These are phyloP conservation scores for Luzula sylvatica DNA, from an alignment of 176 grass and related monocot genomes.

Conservation along the genomic window DNA sequence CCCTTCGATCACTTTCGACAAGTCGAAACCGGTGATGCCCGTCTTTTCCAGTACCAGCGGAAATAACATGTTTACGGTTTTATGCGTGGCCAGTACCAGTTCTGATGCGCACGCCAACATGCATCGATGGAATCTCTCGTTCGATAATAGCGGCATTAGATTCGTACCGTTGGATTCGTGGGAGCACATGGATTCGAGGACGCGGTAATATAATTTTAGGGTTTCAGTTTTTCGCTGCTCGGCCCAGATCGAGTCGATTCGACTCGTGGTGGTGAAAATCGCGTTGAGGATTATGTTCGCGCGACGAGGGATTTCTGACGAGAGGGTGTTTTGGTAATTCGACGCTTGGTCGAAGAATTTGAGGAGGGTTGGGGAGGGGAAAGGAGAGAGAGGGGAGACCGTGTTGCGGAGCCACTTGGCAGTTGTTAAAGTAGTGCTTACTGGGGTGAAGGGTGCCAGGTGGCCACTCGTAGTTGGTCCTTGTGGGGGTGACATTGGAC, in stretches of 20 bases:
- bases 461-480: constrained; percentile 37
- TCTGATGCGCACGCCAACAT: constrained; percentile 97
- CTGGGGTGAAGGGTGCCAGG: constrained; percentile 80
- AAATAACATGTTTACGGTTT: constrained; percentile 95
- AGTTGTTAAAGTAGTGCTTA: constrained; percentile 90
- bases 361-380: constrained; percentile 57
- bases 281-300: constrained; percentile 82
- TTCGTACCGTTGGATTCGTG: constrained; percentile 72
- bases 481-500: constrained; percentile 75
- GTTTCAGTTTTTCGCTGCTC: constrained; percentile 96
- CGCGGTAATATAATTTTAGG: constrained; percentile 80
- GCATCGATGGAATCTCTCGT: constrained; percentile 88
- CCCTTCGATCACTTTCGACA: constrained; percentile 96
- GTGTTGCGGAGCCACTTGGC: constrained; percentile 84
- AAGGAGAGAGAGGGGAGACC: constrained; percentile 72
- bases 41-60: constrained; percentile 94
- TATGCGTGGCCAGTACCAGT: constrained; percentile 90
- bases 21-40: constrained; percentile 91
- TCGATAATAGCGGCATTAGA: constrained; percentile 70
- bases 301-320: constrained; percentile 44
- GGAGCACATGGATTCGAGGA: constrained; percentile 83
- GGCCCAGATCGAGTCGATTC: constrained; percentile 88
- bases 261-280: constrained; percentile 62
- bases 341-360: constrained; percentile 44
- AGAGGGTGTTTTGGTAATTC: constrained; percentile 55